Conservation (phyloP, 1,139 yeast genomes). For the Suhomyces coccinellae region DNA sequence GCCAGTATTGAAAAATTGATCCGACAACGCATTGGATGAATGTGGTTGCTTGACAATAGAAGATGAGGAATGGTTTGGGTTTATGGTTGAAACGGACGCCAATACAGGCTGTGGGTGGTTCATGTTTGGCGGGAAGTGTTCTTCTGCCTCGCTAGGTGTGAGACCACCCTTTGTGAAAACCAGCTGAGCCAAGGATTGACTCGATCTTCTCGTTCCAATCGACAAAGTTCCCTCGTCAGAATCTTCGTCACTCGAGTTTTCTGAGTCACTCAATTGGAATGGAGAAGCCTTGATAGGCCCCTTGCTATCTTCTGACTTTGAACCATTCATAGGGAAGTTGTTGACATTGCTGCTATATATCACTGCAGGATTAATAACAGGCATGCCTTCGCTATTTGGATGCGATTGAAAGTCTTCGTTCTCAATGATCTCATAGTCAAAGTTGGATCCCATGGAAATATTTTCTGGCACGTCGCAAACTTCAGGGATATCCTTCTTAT, state of each 20-base stretch:
- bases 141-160: constrained; percentile 20
- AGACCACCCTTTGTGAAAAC: constrained; percentile 32
- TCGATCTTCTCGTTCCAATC: constrained; percentile 41
- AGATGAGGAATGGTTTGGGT: constrained; percentile 38
- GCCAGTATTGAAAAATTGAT: constrained; percentile 27
- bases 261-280: constrained; percentile 15
- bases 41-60: constrained; percentile 44
- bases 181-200: constrained; percentile 50
- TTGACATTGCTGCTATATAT: constrained; percentile 18
- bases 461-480: constrained; percentile 50
- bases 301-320: background rate
- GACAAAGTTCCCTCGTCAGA: constrained; percentile 39
- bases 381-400: constrained; percentile 15
- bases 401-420: constrained; percentile 17
- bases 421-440: constrained; percentile 39
- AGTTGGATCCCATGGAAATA: constrained; percentile 42
- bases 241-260: constrained; percentile 21
- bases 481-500: constrained; percentile 30
- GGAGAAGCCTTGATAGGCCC: constrained; percentile 8
- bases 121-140: constrained; percentile 24
- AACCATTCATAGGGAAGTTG: constrained; percentile 7
- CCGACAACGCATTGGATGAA: constrained; percentile 41
- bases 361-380: constrained; percentile 26
- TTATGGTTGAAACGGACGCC: constrained; percentile 30
- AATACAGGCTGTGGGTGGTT: constrained; percentile 28